These are phyloP conservation scores for Fusarium metavorans DNA, from an alignment of 2,329 filamentous ascomycete species.

Conservation along the genomic window DNA sequence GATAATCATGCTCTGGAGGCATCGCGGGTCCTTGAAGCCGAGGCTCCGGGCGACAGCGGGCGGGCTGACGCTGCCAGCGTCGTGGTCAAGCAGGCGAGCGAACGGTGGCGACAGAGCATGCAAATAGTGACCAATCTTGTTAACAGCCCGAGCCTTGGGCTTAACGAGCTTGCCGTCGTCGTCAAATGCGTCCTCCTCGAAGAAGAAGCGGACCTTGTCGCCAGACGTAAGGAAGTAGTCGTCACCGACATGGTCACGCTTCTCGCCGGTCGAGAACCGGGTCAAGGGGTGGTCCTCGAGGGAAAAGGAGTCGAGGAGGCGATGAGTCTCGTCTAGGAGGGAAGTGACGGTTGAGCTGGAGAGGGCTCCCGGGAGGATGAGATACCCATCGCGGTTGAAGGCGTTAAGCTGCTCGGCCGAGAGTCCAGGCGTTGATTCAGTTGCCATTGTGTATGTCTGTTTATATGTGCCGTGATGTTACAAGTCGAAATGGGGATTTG, in stretches of 20 bases:
- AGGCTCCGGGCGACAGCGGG: constrained; percentile 76
- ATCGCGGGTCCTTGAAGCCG: constrained; percentile 80
- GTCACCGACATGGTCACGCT: constrained; percentile 85
- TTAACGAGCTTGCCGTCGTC: constrained; percentile 73
- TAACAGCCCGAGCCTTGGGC: constrained; percentile 87
- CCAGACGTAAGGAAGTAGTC: constrained; percentile 92
- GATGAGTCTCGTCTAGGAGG: constrained; percentile 80
- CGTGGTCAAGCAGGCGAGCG: constrained; percentile 63
- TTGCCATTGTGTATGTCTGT: constrained; percentile 24
- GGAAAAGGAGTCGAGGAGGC: constrained; percentile 79
- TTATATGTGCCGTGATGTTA: background rate
- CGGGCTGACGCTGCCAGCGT: constrained; percentile 54
- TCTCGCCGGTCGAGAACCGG: constrained; percentile 88
- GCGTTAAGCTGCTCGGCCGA: constrained; percentile 76
- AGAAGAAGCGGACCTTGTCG: constrained; percentile 96
- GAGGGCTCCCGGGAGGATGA: constrained; percentile 85
- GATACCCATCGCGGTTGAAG: constrained; percentile 89
- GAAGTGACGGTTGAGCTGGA: constrained; percentile 71
- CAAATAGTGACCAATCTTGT: constrained; percentile 87
- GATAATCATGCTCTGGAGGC: constrained; percentile 96
- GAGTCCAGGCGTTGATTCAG: constrained; percentile 63
- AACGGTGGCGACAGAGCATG: constrained; percentile 78
- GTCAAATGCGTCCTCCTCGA: constrained; percentile 93
- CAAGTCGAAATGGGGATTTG: background rate
- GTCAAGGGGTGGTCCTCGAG: constrained; percentile 92